These are phyloP conservation scores for Iris pallida DNA, from an alignment of 116 monocot genomes.

Conservation along the genomic window DNA sequence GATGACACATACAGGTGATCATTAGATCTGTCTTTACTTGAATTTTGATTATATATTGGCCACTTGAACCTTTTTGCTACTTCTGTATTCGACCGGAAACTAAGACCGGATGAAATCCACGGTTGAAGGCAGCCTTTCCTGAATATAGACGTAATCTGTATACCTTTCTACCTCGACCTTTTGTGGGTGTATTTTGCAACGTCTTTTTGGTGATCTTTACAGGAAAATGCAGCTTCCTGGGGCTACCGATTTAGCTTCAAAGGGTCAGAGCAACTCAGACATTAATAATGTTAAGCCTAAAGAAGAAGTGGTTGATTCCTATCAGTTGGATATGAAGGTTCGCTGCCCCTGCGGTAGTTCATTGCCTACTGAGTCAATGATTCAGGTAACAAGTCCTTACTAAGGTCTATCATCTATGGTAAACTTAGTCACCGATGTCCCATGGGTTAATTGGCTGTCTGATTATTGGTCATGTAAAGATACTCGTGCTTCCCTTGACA, in stretches of 20 bases:
- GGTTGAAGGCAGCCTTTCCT: too few species aligned
- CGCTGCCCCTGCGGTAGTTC: slow-evolving; percentile 68
- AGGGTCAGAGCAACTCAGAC: slow-evolving; percentile 47
- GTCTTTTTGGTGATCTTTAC: background rate
- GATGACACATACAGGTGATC: slow-evolving; percentile 81
- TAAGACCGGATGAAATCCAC: too few species aligned
- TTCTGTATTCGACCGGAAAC: too few species aligned
- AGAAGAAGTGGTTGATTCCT: slow-evolving; percentile 29
- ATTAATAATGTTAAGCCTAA: slow-evolving; percentile 43
- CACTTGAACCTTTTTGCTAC: too few species aligned
- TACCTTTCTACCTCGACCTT: too few species aligned
- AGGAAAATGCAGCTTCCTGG: slow-evolving; percentile 77
- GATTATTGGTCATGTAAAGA: background rate
- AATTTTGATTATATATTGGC: background rate
- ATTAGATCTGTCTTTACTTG: background rate
- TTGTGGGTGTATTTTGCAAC: background rate
- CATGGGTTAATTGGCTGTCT: background rate
- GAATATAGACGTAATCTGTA: too few species aligned
- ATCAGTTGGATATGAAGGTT: slow-evolving; percentile 34
- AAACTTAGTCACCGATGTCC: background rate
- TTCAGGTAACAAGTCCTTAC: slow-evolving; percentile 37
- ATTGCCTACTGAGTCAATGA: slow-evolving; percentile 44
- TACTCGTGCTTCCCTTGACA: background rate
- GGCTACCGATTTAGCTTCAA: slow-evolving; percentile 57
- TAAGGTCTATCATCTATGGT: background rate